phyloP scores from a whole-genome alignment of 1,284 basidiomycete species.

The Volvariella surrecta region DNA sequence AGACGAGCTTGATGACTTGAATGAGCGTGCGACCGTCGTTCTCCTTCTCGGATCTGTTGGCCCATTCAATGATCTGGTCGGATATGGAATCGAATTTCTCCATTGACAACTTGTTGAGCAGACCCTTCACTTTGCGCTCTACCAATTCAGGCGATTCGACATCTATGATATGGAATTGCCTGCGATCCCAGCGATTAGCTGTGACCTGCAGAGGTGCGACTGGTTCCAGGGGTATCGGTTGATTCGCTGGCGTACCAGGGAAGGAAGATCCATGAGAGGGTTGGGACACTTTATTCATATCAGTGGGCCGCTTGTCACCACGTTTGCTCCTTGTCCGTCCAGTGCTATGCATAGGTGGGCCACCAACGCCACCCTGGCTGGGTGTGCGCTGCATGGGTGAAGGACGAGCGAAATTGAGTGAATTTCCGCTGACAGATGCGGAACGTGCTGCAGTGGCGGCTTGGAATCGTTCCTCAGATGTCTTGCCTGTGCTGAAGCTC shows the following conservation, averaged over 20 bases:
- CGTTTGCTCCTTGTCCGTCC: constrained; percentile 63
- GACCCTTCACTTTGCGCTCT: constrained; percentile 87
- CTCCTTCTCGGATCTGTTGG: constrained; percentile 90
- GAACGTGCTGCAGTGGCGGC: constrained; percentile 34
- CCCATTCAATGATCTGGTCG: constrained; percentile 88
- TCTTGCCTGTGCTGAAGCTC: constrained; percentile 55
- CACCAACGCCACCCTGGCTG: constrained; percentile 63
- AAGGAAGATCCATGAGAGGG: constrained; percentile 24
- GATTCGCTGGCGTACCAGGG: constrained; percentile 6
- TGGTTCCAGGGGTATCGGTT: constrained; percentile 32
- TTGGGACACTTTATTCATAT: constrained; percentile 32
- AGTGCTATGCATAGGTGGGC: constrained; percentile 38
- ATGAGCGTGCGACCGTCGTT: constrained; percentile 91
- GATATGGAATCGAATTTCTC: constrained; percentile 97
- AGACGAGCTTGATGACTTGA: constrained; percentile 92
- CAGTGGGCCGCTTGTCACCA: constrained; percentile 46
- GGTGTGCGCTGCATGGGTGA: constrained; percentile 63
- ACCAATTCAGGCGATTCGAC: constrained; percentile 75
- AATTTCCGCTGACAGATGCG: constrained; percentile 35
- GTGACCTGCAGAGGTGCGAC: constrained; percentile 71
- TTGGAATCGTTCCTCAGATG: constrained; percentile 67
- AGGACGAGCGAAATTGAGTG: constrained; percentile 41
- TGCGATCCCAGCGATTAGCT: constrained; percentile 78
- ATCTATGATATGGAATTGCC: constrained; percentile 32
- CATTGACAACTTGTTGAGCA: constrained; percentile 96